Conservation (phyloP, 164 flowering plant genomes). For the Brasenia schreberi region DNA sequence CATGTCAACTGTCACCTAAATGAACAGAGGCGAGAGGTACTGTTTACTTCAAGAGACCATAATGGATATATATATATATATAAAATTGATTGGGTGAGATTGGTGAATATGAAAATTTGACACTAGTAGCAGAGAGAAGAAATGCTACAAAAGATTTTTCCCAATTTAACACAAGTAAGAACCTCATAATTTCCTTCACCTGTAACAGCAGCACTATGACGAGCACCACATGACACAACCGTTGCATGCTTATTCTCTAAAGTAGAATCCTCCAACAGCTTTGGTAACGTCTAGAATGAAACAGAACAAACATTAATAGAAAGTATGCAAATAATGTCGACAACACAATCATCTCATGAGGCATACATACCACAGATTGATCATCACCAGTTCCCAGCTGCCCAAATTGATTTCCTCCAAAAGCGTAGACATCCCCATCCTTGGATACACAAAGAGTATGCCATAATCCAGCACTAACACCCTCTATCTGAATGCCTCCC, state of each 20-base stretch:
- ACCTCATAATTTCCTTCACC: conserved; percentile 15
- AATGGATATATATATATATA: no score
- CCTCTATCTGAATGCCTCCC: conserved; percentile 58
- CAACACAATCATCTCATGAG: background rate
- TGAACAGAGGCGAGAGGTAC: no score
- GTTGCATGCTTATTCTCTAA: conserved; percentile 46
- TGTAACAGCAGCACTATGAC: conserved; percentile 60
- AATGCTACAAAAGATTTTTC: no score
- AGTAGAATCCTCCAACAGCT: conserved; percentile 59
- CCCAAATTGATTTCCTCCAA: conserved; percentile 99
- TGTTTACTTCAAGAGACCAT: no score
- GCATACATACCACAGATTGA: conserved; percentile 69
- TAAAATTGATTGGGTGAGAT: no score
- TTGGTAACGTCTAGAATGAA: conserved; percentile 50
- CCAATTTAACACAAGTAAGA: no score
- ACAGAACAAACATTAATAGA: background rate
- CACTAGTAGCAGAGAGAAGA: no score
- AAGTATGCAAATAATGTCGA: background rate
- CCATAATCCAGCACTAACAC: conserved; percentile 88
- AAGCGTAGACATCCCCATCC: conserved; percentile 85
- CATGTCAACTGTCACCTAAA: no score
- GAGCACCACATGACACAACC: conserved; percentile 69
- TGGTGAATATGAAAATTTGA: no score
- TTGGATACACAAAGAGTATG: conserved; percentile 82
- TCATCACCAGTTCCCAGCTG: conserved; percentile 93